phyloP scores from a whole-genome alignment of 2,329 filamentous ascomycete genomes.

The Lasiodiplodia sp. region DNA sequence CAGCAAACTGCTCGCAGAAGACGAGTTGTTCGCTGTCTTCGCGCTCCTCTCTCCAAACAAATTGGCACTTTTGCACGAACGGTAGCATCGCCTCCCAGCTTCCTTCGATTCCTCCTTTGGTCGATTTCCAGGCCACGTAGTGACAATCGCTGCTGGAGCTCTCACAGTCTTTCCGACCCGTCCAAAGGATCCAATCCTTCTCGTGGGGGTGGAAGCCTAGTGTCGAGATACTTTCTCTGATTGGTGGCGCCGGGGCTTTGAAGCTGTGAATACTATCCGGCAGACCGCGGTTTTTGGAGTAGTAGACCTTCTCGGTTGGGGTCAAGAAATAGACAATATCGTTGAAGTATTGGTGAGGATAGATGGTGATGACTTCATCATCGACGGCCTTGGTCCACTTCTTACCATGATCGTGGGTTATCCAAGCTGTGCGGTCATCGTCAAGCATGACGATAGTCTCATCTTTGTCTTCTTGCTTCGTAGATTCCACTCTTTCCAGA shows the following conservation, averaged over 20 bases:
- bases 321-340: conserved; percentile 90
- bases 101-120: conserved; percentile 72
- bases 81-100: conserved; percentile 76
- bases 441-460: conserved; percentile 75
- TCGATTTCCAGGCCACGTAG: conserved; percentile 76
- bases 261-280: conserved; percentile 73
- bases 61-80: conserved; percentile 83
- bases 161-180: conserved; percentile 74
- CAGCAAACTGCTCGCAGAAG: conserved; percentile 69
- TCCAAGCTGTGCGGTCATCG: conserved; percentile 67
- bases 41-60: conserved; percentile 71
- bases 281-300: conserved; percentile 78
- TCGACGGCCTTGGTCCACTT: conserved; percentile 78
- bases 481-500: conserved; percentile 74
- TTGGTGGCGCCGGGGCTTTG: conserved; percentile 70
- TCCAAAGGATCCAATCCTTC: conserved; percentile 92
- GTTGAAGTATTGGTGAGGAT: conserved; percentile 80
- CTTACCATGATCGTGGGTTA: conserved; percentile 88
- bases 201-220: conserved; percentile 83
- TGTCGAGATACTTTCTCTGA: conserved; percentile 60
- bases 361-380: conserved; percentile 73
- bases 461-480: conserved; percentile 64
- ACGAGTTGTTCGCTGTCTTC: conserved; percentile 61
- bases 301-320: conserved; percentile 70
- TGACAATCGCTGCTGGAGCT: conserved; percentile 66